A percentile compares a stretch with the other conserved stretches of the same genome.
Evolutionary conservation across 352 stramenopile genomes (phyloP).

Genomic region (Pythium utonaiense): DNA sequence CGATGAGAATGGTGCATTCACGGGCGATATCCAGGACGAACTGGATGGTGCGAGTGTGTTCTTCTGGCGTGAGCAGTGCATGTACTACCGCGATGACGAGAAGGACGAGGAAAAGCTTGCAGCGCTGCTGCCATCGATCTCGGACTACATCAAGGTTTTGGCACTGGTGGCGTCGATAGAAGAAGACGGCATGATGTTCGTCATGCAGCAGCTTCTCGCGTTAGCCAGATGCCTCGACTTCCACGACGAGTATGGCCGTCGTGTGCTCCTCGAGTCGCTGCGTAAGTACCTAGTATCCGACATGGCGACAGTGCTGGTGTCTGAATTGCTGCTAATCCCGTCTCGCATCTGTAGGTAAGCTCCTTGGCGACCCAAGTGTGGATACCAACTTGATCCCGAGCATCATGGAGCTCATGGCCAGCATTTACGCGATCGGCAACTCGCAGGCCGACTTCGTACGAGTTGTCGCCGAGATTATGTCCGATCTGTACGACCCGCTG

Average conservation of each 20-base stretch:
- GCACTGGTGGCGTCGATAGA: conserved; percentile 38
- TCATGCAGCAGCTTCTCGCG: conserved; percentile 62
- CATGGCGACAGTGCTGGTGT: too few species aligned
- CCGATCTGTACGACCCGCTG: conserved; percentile 71
- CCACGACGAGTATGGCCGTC: conserved; percentile 77
- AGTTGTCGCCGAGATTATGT: conserved; percentile 71
- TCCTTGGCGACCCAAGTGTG: conserved; percentile 51
- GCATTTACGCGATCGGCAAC: conserved; percentile 55
- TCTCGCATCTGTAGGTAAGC: conserved; percentile 42
- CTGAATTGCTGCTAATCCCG: too few species aligned
- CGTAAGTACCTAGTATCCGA: conserved; percentile 50
- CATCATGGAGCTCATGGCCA: conserved; percentile 76
- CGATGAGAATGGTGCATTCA: conserved; percentile 30
- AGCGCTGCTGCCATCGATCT: conserved; percentile 54
- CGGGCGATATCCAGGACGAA: conserved; percentile 9
- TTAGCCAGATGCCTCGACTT: conserved; percentile 69
- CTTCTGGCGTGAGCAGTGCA: conserved; percentile 79
- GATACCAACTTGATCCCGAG: conserved; percentile 55
- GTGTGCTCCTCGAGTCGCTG: conserved; percentile 58
- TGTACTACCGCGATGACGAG: conserved; percentile 65
- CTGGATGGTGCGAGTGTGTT: conserved; percentile 49
- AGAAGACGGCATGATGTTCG: conserved; percentile 50
- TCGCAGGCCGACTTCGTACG: conserved; percentile 78
- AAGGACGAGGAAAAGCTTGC: conserved; percentile 51
- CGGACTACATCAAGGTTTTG: conserved; percentile 69